Base-by-base conservation (phyloP, 305 asterid species). In the Rubia peregrina region DNA sequence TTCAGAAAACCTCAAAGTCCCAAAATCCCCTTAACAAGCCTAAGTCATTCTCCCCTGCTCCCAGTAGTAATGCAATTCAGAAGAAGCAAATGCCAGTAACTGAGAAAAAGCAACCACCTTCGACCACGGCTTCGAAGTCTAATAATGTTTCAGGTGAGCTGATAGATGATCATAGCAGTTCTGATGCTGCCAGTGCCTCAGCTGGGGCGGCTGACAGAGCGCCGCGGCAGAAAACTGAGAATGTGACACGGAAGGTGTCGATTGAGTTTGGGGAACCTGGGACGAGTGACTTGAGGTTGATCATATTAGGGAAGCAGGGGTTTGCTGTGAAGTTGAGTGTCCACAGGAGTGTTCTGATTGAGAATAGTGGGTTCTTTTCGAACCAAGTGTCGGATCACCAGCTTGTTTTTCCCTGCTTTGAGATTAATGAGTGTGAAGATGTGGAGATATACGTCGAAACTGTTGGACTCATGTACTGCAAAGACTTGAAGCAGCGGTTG, bases 211-310 rank as follows among this genome's bases (percentile, higher is more conserved):
- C 75, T 5, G 97, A 88, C 74, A 80, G 86, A 80, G 43, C 75
- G 0, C 82, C 87, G 46, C 70, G 86, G 63, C 70, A 76, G 2
- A 90, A 90, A 87, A 73, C 69, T 49, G 96, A 89, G 70, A 85
- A 83, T 73, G 77, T 73, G 51, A 85, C 87, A 0, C 83, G 87
- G 78, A 94, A 94, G 83, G 96, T 94, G 16, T 77, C 95, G 6
- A 82, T 94, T 69, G 97, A 94, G 89, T 94, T 91, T 83, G 98
- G 98, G 44, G 98, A 94, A 72, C 80, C 92, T 30, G 96, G 96
- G 61, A 89, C 93, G 2, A 87, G 98, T 71, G 97, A 94, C 78
- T 77, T 94, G 71, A 89, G 85, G 80, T 84, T 94, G 61, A 86
- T 88, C 71, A 77, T 94, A 81, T 75, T 87, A 0, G 97, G 97